Percentiles rank a stretch among this genome's conserved stretches.
Evolutionary conservation across 2,329 filamentous ascomycete species (phyloP).

Genomic region (Ceratocystis papillata): DNA sequence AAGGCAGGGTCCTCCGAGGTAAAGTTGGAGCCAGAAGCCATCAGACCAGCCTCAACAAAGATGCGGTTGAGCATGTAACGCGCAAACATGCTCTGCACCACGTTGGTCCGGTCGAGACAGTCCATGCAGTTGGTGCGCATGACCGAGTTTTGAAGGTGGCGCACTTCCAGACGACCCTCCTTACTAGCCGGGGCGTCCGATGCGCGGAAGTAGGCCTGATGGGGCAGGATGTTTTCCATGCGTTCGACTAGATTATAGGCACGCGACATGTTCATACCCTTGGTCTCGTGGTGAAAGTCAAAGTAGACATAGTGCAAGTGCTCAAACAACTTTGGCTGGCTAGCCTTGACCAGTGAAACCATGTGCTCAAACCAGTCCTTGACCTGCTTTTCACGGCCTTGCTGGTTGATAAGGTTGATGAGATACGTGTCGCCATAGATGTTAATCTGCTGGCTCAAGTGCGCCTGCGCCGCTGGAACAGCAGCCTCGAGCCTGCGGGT

Average conservation of each 20-base stretch:
- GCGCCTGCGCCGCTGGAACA: conserved; percentile 64
- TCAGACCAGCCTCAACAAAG: conserved; percentile 70
- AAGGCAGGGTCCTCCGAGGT: conserved; percentile 67
- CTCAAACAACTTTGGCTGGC: conserved; percentile 55
- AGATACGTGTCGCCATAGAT: conserved; percentile 95
- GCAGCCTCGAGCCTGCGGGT: conserved; percentile 76
- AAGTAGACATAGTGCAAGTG: conserved; percentile 94
- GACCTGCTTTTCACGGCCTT: conserved; percentile 75
- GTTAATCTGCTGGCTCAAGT: conserved; percentile 87
- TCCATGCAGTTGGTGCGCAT: conserved; percentile 99
- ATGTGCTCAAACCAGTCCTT: conserved; percentile 93
- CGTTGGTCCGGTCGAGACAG: conserved; percentile 93
- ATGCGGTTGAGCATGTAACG: conserved; percentile 82
- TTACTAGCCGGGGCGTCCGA: conserved; percentile 67
- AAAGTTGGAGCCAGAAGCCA: conserved; percentile 65
- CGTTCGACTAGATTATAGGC: conserved; percentile 77
- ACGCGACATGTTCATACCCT: conserved; percentile 86
- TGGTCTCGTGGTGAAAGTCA: conserved; percentile 96
- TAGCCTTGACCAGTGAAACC: conserved; percentile 71
- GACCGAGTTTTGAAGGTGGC: conserved; percentile 73
- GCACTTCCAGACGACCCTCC: conserved; percentile 60
- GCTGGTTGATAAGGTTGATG: conserved; percentile 95
- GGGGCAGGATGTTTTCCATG: conserved; percentile 61
- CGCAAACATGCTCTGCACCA: conserved; percentile 94
- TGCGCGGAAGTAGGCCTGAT: conserved; percentile 85